Conservation (phyloP, 2,329 filamentous ascomycete species). For the Fonsecaea nubica region DNA sequence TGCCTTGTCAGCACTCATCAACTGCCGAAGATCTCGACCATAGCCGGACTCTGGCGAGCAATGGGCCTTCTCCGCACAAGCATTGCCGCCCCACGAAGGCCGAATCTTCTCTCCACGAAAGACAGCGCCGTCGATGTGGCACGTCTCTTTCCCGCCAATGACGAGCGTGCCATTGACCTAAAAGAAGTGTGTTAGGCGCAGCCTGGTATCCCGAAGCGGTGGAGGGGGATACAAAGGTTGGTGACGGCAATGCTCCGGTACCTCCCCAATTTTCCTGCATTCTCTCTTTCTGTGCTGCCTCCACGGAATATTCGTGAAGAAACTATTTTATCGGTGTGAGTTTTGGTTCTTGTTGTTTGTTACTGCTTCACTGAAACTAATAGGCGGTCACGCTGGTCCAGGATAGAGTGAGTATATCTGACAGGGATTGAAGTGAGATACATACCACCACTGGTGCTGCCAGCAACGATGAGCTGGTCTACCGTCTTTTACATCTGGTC, state of each 20-base stretch:
- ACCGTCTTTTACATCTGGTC: constrained; percentile 31
- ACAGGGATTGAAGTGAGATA: neutral
- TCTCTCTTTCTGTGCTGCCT: neutral
- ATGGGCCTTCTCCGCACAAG: constrained; percentile 30
- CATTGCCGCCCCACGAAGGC: constrained; percentile 20
- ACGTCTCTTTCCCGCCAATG: neutral
- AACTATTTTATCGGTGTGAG: neutral
- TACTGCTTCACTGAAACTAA: neutral
- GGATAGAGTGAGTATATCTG: neutral
- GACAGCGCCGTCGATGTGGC: neutral
- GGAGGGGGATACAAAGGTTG: neutral
- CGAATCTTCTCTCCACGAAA: constrained; percentile 14
- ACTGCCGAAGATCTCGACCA: constrained; percentile 28
- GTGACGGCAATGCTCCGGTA: constrained; percentile 8
- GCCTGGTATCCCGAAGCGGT: neutral
- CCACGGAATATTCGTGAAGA: neutral
- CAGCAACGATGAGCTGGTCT: constrained; percentile 26
- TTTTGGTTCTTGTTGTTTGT: neutral
- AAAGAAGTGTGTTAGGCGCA: constrained; percentile 3
- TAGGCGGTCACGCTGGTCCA: neutral
- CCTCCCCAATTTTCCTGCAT: neutral
- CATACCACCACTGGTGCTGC: neutral
- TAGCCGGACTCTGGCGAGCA: neutral
- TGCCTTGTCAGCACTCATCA: constrained; percentile 13
- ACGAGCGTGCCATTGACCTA: neutral